Conservation (phyloP, 768 basidiomycete species). For the Psilocybe cubensis region DNA sequence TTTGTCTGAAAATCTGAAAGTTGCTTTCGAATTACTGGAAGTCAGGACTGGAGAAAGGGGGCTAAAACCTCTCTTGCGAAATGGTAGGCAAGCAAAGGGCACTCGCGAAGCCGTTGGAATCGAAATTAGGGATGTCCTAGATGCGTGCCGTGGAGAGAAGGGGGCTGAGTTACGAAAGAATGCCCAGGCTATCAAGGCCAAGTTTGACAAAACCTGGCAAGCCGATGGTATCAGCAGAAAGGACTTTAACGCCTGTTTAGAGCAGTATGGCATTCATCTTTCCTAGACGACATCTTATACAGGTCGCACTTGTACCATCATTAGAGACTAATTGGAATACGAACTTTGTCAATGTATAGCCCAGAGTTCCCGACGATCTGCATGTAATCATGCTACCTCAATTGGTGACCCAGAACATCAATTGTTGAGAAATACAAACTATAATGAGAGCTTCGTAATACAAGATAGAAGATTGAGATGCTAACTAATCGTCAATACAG, state of each 20-base stretch:
- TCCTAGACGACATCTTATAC: not conserved
- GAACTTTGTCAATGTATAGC: too few relatives aligned
- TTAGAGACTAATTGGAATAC: too few relatives aligned
- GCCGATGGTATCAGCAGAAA: not conserved
- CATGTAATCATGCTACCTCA: too few relatives aligned
- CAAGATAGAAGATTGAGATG: too few relatives aligned
- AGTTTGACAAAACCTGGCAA: slow-evolving; percentile 3
- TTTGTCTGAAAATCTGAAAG: slow-evolving; percentile 5
- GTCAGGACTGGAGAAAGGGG: slow-evolving; percentile 16
- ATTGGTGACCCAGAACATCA: too few relatives aligned
- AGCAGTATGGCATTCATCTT: not conserved
- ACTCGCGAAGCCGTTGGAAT: slow-evolving; percentile 16
- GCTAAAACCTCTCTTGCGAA: slow-evolving; percentile 8
- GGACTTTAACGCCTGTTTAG: slow-evolving; percentile 4
- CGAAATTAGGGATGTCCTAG: slow-evolving; percentile 12
- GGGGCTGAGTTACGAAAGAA: slow-evolving; percentile 1
- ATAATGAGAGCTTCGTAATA: too few relatives aligned
- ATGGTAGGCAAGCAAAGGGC: slow-evolving; percentile 3
- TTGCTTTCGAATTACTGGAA: slow-evolving; percentile 17
- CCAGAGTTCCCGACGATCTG: too few relatives aligned
- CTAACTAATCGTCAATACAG: not conserved
- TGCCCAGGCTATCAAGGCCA: not conserved
- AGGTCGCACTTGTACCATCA: too few relatives aligned
- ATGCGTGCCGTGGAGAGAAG: slow-evolving; percentile 1
- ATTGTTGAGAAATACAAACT: too few relatives aligned